These are phyloP conservation scores for Pterula multifida DNA, from an alignment of 1,284 basidiomycete genomes.

Conservation along the genomic window DNA sequence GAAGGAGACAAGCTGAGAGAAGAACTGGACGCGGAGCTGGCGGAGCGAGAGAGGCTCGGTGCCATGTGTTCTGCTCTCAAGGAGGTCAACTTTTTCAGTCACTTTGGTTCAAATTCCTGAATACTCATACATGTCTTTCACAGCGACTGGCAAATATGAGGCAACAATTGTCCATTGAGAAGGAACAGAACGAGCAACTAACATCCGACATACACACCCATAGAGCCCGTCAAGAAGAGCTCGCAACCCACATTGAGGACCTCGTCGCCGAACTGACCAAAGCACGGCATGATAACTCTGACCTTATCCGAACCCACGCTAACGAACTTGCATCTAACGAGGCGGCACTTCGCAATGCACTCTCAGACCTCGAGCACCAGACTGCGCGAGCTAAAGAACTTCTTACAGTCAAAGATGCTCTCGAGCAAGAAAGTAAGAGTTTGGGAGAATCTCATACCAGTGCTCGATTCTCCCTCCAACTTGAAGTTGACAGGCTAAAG, in stretches of 20 bases:
- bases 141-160: constrained; percentile 60
- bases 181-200: constrained; percentile 47
- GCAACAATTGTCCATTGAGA: constrained; percentile 48
- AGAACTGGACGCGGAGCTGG: constrained; percentile 51
- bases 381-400: constrained; percentile 54
- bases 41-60: constrained; percentile 63
- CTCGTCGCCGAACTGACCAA: constrained; percentile 55
- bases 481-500: constrained; percentile 83
- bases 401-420: constrained; percentile 59
- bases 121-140: constrained; percentile 5
- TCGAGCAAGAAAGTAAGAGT: constrained; percentile 67
- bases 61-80: constrained; percentile 65
- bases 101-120: background rate
- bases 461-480: constrained; percentile 78
- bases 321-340: constrained; percentile 56
- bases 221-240: constrained; percentile 59
- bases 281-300: constrained; percentile 23
- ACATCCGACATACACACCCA: constrained; percentile 49
- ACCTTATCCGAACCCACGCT: constrained; percentile 32
- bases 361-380: constrained; percentile 47
- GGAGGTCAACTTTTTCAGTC: constrained; percentile 35
- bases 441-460: constrained; percentile 73
- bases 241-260: constrained; percentile 65
- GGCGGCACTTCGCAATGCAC: constrained; percentile 45
- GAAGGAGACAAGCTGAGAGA: constrained; percentile 43